phyloP scores from a whole-genome alignment of 2,329 filamentous ascomycete genomes.

The Fusarium kyushuense region DNA sequence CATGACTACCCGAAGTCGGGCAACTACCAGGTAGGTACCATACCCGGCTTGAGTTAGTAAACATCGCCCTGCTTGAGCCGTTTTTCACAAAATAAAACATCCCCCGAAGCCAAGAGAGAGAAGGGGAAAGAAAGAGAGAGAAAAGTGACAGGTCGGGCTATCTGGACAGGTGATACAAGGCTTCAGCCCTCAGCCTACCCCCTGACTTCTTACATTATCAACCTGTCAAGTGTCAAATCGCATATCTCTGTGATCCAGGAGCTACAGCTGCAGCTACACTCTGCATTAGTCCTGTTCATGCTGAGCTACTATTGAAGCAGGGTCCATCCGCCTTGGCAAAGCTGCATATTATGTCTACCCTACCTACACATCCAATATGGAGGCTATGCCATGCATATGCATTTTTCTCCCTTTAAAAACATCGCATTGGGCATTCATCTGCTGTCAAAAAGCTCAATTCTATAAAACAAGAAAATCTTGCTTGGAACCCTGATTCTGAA shows the following conservation, averaged over 20 bases:
- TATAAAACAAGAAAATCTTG: background rate
- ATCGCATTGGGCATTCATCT: background rate
- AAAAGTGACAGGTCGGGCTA: background rate
- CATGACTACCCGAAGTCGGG: background rate
- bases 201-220: slow-evolving; percentile 3
- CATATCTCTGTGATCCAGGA: background rate
- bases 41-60: background rate
- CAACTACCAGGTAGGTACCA: background rate
- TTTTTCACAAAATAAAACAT: background rate
- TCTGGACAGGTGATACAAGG: background rate
- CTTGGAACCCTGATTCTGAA: background rate
- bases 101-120: slow-evolving; percentile 1
- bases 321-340: slow-evolving; percentile 20
- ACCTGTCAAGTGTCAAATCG: slow-evolving; percentile 9
- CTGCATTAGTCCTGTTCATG: slow-evolving; percentile 17
- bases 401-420: background rate
- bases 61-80: slow-evolving; percentile 25
- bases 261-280: background rate
- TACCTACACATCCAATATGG: background rate
- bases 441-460: background rate
- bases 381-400: background rate
- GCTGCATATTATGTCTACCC: background rate
- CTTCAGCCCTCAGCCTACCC: background rate
- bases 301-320: slow-evolving; percentile 19
- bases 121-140: slow-evolving; percentile 14